Evolutionary conservation across 345 rosid species (phyloP), one percentile per base, ranked within the genome.

Genomic region (Excoecaria agallocha): DNA sequence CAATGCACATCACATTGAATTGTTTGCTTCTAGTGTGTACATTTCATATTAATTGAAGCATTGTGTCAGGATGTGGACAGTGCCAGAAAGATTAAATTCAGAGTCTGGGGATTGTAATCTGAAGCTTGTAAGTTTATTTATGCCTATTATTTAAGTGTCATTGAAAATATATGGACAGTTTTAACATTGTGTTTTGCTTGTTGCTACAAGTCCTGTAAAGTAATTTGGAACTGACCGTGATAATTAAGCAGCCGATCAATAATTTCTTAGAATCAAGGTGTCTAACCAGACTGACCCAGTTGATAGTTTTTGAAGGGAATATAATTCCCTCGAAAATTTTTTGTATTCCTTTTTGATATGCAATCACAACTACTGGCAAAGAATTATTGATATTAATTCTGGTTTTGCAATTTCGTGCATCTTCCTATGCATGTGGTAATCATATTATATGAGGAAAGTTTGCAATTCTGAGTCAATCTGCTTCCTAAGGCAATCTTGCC

Each of bases 61-160:
- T 66, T 77, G 73, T 66, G 19, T 66, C 86, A 87, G 86, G 83
- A 80, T 80, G 74, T 85, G 88, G 89, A 71, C 37, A 16, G 66
- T 78, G 59, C 86, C 86, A 37, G 78, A 86, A 66, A 61, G 37
- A 57, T 35, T 20, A 55, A 56, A 50, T 43, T 59, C 72, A 71
- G 77, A 67, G 62, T 56, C 77, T 46, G 64, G 30, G 74, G 74
- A 54, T 66, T 76, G 85, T 66, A 71, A 82, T 78, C 43, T 57
- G 12, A 67, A 86, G 66, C 81, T 57, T 70, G 89, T 88, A 77
- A 86, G 91, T 83, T 46, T 45, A 17, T 70, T 1, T 41, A 19
- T 24, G 37, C 64, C 38, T 38, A 39, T 25, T 19, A 16, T 54
- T 38, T 51, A 51, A 66, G 61, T 55, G 13, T 37, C 17, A n/a